Percentiles rank a stretch among this genome's conserved stretches.
phyloP scores from a whole-genome alignment of 2,329 filamentous ascomycete species.

The Beauveria sp. region DNA sequence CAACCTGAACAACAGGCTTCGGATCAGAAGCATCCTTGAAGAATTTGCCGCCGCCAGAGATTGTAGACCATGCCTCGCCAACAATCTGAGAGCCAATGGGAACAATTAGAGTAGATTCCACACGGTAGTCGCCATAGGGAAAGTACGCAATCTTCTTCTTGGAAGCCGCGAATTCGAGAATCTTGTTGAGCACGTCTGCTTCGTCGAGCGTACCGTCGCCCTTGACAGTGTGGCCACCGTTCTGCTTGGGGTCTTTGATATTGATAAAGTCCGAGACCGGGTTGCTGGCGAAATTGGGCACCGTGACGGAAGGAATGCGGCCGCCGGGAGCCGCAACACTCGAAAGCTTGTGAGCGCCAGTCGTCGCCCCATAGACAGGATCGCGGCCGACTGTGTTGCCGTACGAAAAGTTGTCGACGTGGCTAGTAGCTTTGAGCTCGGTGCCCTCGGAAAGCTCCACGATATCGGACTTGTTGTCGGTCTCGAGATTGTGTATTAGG shows the following conservation, averaged over 20 bases:
- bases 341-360: constrained; percentile 25
- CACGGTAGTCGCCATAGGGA: constrained; percentile 22
- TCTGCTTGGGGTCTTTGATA: constrained; percentile 31
- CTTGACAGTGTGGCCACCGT: constrained; percentile 22
- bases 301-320: constrained; percentile 27
- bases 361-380: constrained; percentile 29
- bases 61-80: constrained; percentile 47
- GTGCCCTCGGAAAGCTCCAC: constrained; percentile 25
- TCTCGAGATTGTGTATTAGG: constrained; percentile 35
- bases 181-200: constrained; percentile 27
- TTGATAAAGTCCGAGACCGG: constrained; percentile 23
- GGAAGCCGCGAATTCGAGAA: constrained; percentile 29
- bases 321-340: constrained; percentile 29
- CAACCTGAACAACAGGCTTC: constrained; percentile 27
- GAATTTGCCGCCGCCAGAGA: constrained; percentile 36
- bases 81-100: constrained; percentile 40
- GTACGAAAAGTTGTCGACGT: constrained; percentile 33
- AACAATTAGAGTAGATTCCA: constrained; percentile 21
- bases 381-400: constrained; percentile 33
- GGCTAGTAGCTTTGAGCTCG: constrained; percentile 21
- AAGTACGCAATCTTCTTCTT: constrained; percentile 22
- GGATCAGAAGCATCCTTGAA: constrained; percentile 40
- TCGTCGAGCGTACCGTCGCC: constrained; percentile 34
- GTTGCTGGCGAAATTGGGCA: constrained; percentile 31
- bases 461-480: constrained; percentile 31